Conservation (phyloP, 2,329 filamentous ascomycete species). For the Ploettnerulaceae sp. region DNA sequence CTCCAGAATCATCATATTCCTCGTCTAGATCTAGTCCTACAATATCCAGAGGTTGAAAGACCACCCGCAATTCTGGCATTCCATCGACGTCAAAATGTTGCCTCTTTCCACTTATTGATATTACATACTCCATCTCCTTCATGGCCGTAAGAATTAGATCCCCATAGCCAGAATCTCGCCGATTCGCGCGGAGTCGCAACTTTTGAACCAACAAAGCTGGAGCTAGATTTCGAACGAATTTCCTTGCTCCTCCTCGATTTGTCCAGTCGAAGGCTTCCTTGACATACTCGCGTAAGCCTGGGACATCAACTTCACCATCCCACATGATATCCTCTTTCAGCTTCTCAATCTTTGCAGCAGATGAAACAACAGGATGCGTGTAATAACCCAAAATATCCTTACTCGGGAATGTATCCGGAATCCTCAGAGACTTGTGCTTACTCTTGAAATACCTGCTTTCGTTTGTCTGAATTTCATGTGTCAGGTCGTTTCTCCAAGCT, state of each 20-base stretch:
- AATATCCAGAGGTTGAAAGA: conserved; percentile 70
- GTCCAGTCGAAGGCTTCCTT: conserved; percentile 83
- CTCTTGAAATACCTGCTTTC: conserved; percentile 74
- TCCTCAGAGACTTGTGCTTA: conserved; percentile 66
- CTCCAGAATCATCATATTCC: conserved; percentile 53
- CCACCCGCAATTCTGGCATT: conserved; percentile 70
- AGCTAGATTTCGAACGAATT: conserved; percentile 76
- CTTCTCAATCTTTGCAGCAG: conserved; percentile 48
- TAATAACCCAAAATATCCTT: conserved; percentile 79
- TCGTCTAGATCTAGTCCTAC: conserved; percentile 71
- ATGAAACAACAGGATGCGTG: conserved; percentile 78
- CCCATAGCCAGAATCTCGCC: conserved; percentile 35
- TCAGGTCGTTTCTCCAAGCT: conserved; percentile 67
- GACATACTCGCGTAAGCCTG: conserved; percentile 67
- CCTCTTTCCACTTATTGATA: conserved; percentile 62
- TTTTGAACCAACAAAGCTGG: conserved; percentile 67
- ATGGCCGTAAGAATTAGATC: conserved; percentile 38
- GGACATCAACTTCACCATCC: conserved; percentile 59
- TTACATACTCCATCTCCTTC: conserved; percentile 52
- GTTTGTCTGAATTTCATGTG: conserved; percentile 77
- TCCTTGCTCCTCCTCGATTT: conserved; percentile 70
- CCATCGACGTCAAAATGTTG: conserved; percentile 70
- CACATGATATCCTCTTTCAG: conserved; percentile 53
- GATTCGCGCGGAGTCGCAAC: conserved; percentile 41
- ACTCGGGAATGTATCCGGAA: conserved; percentile 80